Evolutionary conservation across 2,329 filamentous ascomycete genomes (phyloP).

Genomic region (Xylariaceae sp.): DNA sequence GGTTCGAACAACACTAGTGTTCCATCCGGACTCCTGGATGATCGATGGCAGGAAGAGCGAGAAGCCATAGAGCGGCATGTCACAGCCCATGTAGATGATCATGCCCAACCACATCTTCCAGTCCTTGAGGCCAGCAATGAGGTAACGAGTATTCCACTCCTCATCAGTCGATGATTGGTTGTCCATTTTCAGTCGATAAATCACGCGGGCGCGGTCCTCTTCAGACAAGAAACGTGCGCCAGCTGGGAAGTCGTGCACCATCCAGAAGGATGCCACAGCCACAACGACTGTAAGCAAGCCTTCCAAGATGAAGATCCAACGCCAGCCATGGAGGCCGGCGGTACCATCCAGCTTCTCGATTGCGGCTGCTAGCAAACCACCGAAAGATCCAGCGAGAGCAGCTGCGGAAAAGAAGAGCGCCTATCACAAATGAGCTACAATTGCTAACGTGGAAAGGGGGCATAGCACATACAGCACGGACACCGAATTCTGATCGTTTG

Average conservation of each 20-base stretch:
- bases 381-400: slow-evolving; percentile 72
- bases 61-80: slow-evolving; percentile 70
- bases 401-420: slow-evolving; percentile 82
- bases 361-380: slow-evolving; percentile 65
- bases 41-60: slow-evolving; percentile 76
- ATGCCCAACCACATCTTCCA: slow-evolving; percentile 80
- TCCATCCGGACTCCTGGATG: slow-evolving; percentile 50
- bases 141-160: slow-evolving; percentile 65
- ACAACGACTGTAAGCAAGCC: slow-evolving; percentile 65
- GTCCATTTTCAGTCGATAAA: slow-evolving; percentile 65
- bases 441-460: background rate
- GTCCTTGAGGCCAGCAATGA: slow-evolving; percentile 68
- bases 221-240: slow-evolving; percentile 66
- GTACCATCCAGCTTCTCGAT: slow-evolving; percentile 66
- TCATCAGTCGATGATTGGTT: slow-evolving; percentile 69
- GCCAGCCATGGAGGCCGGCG: slow-evolving; percentile 52
- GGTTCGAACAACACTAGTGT: slow-evolving; percentile 47
- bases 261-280: slow-evolving; percentile 65
- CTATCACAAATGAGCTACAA: slow-evolving; percentile 14
- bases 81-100: slow-evolving; percentile 71
- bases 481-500: slow-evolving; percentile 68
- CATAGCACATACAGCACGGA: slow-evolving; percentile 50
- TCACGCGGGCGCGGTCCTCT: slow-evolving; percentile 64
- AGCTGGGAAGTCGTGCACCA: slow-evolving; percentile 78
- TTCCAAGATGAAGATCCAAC: slow-evolving; percentile 65